Evolutionary conservation across 345 rosid species (phyloP), one percentile per base, ranked within the genome.

Genomic region (Melaleuca alternifolia): DNA sequence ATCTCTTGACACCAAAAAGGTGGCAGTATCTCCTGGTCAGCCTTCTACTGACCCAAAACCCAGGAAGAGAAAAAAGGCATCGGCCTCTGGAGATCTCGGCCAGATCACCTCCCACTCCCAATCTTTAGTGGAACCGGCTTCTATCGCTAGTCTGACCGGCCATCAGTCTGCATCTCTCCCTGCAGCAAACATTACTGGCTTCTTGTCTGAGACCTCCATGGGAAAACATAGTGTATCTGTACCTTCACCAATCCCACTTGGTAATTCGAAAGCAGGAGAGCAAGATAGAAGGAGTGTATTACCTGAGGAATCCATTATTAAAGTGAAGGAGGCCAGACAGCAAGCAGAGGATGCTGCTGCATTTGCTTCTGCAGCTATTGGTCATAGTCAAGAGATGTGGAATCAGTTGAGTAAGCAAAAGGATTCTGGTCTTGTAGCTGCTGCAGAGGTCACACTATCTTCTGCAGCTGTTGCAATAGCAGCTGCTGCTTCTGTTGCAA

Each of bases 401-500:
- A 93, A 88, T 90, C 94, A 89, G 91, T 89, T 98, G 88, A 94
- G 90, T 76, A 90, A 88, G 88, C 95, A 94, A 86, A 93, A 89
- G 88, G 90, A 89, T 87, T 87, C 93, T 61, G 93, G 94, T 65
- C 90, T 92, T 88, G 91, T 76, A 50, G 85, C 93, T 57, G 97
- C 95, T 87, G 91, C 89, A 85, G 96, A 96, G 91, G 90, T 90
- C 83, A 94, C 90, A 85, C 88, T 98, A 90, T 94, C 96, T 87
- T 94, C 95, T n/a, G 99, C 99, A 85, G 97, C 98, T 83, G 93
- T 91, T 92, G 96, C 98, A 28, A 88, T 94, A 85, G 94, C 98
- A 62, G 95, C 98, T 50, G 99, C 99, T 6, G 95, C 98, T 88
- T 94, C 99, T 57, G 98, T 96, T 91, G 99, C 99, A 54, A 96